These are phyloP conservation scores for Nicotiana rustica DNA, from an alignment of 305 asterid genomes.

Conservation along the genomic window DNA sequence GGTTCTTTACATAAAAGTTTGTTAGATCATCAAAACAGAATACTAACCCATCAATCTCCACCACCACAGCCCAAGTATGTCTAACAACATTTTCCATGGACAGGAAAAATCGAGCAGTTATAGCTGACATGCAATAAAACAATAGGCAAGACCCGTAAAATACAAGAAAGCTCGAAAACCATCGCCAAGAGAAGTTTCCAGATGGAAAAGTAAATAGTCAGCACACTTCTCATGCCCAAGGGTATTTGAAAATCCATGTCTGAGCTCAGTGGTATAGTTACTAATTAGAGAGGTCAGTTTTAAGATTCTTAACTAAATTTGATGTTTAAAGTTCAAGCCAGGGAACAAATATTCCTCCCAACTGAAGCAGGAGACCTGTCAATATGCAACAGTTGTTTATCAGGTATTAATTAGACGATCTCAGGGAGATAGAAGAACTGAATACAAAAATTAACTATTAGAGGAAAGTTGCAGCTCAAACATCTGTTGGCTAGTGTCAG, in stretches of 20 bases:
- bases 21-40: too few relatives aligned
- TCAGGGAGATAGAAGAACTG: background rate
- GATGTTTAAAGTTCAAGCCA: conserved; percentile 15
- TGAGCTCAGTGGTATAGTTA: conserved; percentile 42
- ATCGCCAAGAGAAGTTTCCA: conserved; percentile 63
- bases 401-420: background rate
- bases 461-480: too few relatives aligned
- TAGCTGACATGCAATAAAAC: conserved; percentile 86
- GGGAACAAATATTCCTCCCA: conserved; percentile 6
- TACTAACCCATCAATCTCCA: background rate
- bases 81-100: conserved; percentile 87
- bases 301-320: conserved; percentile 20
- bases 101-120: conserved; percentile 81
- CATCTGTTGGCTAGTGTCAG: too few relatives aligned
- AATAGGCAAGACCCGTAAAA: conserved; percentile 67
- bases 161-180: conserved; percentile 67
- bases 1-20: too few relatives aligned
- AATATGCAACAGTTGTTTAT: background rate
- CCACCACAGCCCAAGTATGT: conserved; percentile 66
- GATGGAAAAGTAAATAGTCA: conserved; percentile 54
- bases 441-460: too few relatives aligned
- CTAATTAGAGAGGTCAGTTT: conserved; percentile 47
- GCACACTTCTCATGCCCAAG: conserved; percentile 54
- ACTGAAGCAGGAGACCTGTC: background rate
- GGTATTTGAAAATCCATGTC: conserved; percentile 41